Conservation (phyloP, 352 stramenopile species). For the Globisporangium emineosum region DNA sequence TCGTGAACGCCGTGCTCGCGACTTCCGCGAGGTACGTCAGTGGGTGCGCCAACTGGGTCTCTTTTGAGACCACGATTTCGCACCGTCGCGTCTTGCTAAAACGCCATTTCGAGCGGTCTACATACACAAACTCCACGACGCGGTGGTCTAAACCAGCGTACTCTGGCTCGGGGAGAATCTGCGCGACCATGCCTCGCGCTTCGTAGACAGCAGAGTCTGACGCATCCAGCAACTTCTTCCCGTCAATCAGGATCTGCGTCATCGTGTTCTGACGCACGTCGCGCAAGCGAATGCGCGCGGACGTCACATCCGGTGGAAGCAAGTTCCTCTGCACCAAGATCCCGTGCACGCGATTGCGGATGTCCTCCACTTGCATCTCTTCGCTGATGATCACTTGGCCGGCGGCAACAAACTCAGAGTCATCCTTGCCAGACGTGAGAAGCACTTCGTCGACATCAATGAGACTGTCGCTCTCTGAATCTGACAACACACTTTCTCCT, state of each 20-base stretch:
- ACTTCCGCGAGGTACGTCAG: constrained; percentile 39
- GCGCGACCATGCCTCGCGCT: constrained; percentile 64
- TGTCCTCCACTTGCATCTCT: constrained; percentile 71
- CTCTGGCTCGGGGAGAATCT: constrained; percentile 65
- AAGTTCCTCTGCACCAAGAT: constrained; percentile 47
- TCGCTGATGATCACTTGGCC: constrained; percentile 71
- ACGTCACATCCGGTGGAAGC: constrained; percentile 23
- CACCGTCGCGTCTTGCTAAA: constrained; percentile 54
- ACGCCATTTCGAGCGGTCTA: constrained; percentile 60
- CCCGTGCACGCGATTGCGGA: constrained; percentile 47
- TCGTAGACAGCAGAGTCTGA: constrained; percentile 77
- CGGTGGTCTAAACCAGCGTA: constrained; percentile 40
- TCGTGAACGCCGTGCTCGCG: constrained; percentile 36
- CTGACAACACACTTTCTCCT: not conserved
- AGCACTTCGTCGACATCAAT: constrained; percentile 68
- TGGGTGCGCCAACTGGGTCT: constrained; percentile 24
- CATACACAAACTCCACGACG: constrained; percentile 63
- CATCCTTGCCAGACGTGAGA: constrained; percentile 45
- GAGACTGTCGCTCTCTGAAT: constrained; percentile 25
- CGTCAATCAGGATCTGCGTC: constrained; percentile 62
- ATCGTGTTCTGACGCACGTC: constrained; percentile 68
- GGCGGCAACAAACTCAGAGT: constrained; percentile 50
- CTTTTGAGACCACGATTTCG: constrained; percentile 54
- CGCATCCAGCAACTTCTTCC: constrained; percentile 54
- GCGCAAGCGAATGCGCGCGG: constrained; percentile 53